These are phyloP conservation scores for Abrus precatorius DNA, from an alignment of 306 rosid genomes.

Conservation along the genomic window DNA sequence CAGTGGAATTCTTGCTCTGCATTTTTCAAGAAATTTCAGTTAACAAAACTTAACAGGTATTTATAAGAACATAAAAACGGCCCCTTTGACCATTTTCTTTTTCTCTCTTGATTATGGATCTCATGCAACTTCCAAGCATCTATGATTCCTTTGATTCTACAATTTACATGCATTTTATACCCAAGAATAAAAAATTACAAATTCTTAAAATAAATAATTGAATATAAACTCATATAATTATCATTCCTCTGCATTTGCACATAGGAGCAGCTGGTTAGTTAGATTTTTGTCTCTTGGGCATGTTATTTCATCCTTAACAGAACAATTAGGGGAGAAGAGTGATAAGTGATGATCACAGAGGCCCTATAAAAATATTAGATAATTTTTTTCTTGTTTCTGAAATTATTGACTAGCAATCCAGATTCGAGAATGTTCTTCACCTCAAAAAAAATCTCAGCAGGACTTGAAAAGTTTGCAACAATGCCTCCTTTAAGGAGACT, in stretches of 20 bases:
- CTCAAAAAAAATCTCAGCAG: constrained; percentile 68
- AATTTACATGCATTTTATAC: not conserved
- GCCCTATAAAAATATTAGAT: no score
- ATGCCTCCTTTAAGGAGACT: constrained; percentile 77
- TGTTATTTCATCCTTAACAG: not conserved
- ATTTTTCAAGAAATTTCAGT: constrained; percentile 1
- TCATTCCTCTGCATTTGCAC: not conserved
- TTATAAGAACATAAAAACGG: not conserved
- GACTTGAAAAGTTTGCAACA: constrained; percentile 64
- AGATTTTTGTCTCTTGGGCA: not conserved
- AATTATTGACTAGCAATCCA: constrained; percentile 5
- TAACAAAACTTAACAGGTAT: constrained; percentile 16
- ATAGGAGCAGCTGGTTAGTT: not conserved
- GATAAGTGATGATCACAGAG: not conserved
- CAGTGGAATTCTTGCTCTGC: constrained; percentile 60
- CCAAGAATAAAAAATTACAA: not conserved
- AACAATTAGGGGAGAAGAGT: not conserved
- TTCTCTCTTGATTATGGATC: not conserved
- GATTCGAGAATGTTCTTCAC: constrained; percentile 50
- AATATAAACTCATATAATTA: not conserved
- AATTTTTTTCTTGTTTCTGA: not conserved
- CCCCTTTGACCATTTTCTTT: constrained; percentile 4
- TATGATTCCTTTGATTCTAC: not conserved
- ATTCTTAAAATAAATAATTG: not conserved
- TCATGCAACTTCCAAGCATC: not conserved